A percentile compares a stretch with the other conserved stretches of the same genome.
Evolutionary conservation across 129 eudicot genomes (phyloP).

Genomic region (Gnaphalium uliginosum): DNA sequence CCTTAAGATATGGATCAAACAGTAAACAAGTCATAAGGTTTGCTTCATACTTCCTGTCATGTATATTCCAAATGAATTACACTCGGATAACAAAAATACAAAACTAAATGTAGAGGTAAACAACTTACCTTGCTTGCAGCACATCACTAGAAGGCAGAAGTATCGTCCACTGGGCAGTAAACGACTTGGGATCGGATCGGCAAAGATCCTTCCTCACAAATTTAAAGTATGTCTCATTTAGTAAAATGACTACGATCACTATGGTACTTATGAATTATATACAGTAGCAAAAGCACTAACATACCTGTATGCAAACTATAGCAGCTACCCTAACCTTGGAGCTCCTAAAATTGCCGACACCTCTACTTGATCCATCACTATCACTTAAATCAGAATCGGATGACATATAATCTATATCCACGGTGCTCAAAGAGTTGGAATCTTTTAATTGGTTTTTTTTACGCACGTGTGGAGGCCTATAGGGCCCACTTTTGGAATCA

Average conservation of each 20-base stretch:
- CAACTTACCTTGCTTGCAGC: conserved; percentile 73
- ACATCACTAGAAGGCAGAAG: conserved; percentile 94
- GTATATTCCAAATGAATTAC: conserved; percentile 16
- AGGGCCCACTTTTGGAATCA: conserved; percentile 57
- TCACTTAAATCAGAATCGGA: conserved; percentile 97
- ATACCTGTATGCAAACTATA: conserved; percentile 87
- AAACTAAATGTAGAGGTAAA: conserved; percentile 15
- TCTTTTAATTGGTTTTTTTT: conserved; percentile 42
- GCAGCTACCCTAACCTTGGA: conserved; percentile 95
- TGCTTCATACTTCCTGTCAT: conserved; percentile 73
- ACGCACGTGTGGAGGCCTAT: conserved; percentile 94
- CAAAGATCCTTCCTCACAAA: conserved; percentile 75
- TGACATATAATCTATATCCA: conserved; percentile 45
- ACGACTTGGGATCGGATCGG: conserved; percentile 79
- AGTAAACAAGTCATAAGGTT: conserved; percentile 88
- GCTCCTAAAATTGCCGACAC: conserved; percentile 38
- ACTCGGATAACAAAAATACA: background rate
- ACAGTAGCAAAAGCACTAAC: background rate
- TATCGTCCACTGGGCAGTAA: conserved; percentile 83
- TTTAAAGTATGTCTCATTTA: conserved; percentile 16
- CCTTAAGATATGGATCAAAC: conserved; percentile 90
- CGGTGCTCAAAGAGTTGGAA: conserved; percentile 33
- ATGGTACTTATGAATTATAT: background rate
- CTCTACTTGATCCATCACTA: conserved; percentile 60
- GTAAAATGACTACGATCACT: background rate